Evolutionary conservation across 495 filamentous ascomycete genomes (phyloP), one percentile per base, ranked within the genome.

Genomic region (Penicillium alfredii): DNA sequence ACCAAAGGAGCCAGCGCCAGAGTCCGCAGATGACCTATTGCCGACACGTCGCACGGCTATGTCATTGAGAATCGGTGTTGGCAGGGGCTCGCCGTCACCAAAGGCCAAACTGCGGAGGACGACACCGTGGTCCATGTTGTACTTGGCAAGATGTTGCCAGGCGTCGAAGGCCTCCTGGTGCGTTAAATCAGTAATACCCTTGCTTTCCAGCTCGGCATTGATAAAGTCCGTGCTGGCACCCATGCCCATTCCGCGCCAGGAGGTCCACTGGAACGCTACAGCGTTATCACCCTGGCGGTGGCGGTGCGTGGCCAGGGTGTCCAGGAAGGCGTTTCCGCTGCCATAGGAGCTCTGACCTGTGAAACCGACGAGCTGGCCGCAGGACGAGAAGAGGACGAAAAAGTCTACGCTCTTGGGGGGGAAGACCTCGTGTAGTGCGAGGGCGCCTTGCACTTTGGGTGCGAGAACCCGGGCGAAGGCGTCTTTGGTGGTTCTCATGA

Each of bases 161-260:
- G 69, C 69, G 5, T 35, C 21, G 46, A 71, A 68, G 2, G 56
- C 69, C 36, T 71, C 69, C 7, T 66, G 59, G 4, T 38, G 35
- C 0, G 55, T 65, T 21, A 73, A 40, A 33, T 59, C 55, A 2
- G 65, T 62, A 45, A 73, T 64, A 10, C 68, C 68, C 43, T 58
- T 64, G 47, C 40, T 53, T 16, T 56, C 45, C 6, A 71, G 51
- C 35, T 71, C 69, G 0, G 56, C 58, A 8, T 39, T 51, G 47
- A 73, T 49, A 37, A 64, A 67, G 16, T 67, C 61, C 0, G 61
- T 58, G 38, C 46, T 53, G 14, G 53, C 49, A 0, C 51, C 58
- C 54, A 69, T 56, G 11, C 69, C 69, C 40, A 71, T 32, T 0
- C 63, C 63, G 6, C 54, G 56, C 69, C 69, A 73, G 8, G 40